Base-by-base conservation (phyloP, 202 grass and related monocot genomes). In the Setaria italica region DNA sequence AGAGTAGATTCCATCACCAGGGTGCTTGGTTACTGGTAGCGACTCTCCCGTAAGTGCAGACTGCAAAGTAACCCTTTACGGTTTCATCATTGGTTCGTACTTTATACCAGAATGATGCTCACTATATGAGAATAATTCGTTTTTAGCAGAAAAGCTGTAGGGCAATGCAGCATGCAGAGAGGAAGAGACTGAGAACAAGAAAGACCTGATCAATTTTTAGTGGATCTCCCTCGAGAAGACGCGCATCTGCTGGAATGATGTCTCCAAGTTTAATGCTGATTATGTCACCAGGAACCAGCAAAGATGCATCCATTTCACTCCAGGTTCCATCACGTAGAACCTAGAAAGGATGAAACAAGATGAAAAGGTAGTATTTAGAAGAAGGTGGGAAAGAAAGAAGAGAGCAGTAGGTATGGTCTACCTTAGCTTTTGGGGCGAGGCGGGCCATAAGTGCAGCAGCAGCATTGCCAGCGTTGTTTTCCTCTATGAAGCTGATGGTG, bases 191-290 rank as follows among this genome's bases (percentile, higher is more conserved):
- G 20, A 78, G 63, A 53, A 25, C 45, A 48, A 56, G 46, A 71
- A 71, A 84, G 19, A 91, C 85, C 85, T 88, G 89, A 81, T 93
- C 89, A 76, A 88, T 91, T 76, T 91, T 94, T 5, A 91, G 83
- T 0, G 88, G 91, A 79, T 93, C 91, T 4, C 91, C 91, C 69
- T 90, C 88, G 2, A 93, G 82, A 9, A 93, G 91, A 4, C 88
- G 82, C 0, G 91, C 91, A 60, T 93, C 91, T 7, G 91, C 91
- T 9, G 91, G 88, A 74, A 93, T 85, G 59, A 93, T 93, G 47
- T 93, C 91, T 25, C 91, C 91, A 39, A 93, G 91, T 60, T 93
- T 93, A 62, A 93, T 85, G 76, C 88, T 93, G 79, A 93, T 86
- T 62, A 93, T 93, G 54, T 93, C 88, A 3, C 91, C 91, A 0